Evolutionary conservation across 257 asterid species (phyloP).

Genomic region (Ophiorrhiza pumila): DNA sequence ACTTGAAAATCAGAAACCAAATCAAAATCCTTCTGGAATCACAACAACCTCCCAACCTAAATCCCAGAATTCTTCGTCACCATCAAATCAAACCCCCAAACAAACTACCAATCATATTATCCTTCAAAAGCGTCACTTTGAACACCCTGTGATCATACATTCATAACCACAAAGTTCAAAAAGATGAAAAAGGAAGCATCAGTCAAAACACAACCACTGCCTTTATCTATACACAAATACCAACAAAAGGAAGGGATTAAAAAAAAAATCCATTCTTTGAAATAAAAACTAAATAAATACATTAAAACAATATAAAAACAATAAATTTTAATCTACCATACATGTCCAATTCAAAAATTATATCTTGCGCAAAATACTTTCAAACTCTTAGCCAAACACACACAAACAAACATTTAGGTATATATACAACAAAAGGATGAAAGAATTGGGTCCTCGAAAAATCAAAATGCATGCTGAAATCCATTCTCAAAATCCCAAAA

Average conservation of each 20-base stretch:
- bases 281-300: background rate
- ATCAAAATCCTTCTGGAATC: background rate
- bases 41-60: background rate
- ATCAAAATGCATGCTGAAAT: conserved; percentile 6
- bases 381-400: background rate
- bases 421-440: background rate
- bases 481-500: background rate
- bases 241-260: background rate
- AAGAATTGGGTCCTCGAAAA: conserved; percentile 1
- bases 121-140: background rate
- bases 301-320: background rate
- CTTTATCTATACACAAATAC: background rate
- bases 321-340: background rate
- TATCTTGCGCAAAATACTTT: background rate
- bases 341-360: background rate
- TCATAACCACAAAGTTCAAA: background rate
- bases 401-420: background rate
- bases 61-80: conserved; percentile 4
- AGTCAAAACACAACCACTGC: conserved; percentile 11
- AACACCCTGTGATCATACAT: background rate
- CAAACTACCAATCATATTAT: background rate
- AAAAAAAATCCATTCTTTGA: too few relatives aligned
- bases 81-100: conserved; percentile 14
- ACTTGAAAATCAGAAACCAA: background rate
- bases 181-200: background rate